These are phyloP conservation scores for Mikania micrantha DNA, from an alignment of 129 eudicot species.

Conservation along the genomic window DNA sequence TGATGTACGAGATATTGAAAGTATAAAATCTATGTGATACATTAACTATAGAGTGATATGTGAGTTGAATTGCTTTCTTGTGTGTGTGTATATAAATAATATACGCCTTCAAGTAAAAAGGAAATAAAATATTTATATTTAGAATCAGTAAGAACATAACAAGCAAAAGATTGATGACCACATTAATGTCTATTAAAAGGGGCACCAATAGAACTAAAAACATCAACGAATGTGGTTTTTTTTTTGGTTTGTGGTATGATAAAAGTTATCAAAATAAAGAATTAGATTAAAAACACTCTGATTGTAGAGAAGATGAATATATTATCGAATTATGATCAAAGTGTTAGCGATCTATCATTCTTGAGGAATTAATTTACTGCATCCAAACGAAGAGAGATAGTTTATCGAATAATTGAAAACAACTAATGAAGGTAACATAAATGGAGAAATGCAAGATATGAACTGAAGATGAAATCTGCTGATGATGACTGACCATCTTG, in stretches of 20 bases:
- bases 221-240: no score
- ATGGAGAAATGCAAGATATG: not conserved
- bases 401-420: not conserved
- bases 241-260: no score
- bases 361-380: not conserved
- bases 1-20: not conserved
- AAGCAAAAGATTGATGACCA: not conserved
- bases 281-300: not conserved
- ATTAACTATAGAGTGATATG: not conserved
- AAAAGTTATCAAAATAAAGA: not conserved
- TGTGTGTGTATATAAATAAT: not conserved
- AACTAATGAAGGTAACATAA: not conserved
- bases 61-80: not conserved
- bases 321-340: not conserved
- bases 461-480: not conserved
- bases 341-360: not conserved
- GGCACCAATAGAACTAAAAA: not conserved
- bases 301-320: not conserved
- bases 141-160: not conserved
- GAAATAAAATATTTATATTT: not conserved
- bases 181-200: not conserved
- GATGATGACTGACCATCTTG: conserved; percentile 19
- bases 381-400: not conserved
- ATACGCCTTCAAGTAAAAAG: not conserved
- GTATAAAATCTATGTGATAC: not conserved